phyloP scores from a whole-genome alignment of 2,329 filamentous ascomycete genomes.

The Trichoderma simmonsii region DNA sequence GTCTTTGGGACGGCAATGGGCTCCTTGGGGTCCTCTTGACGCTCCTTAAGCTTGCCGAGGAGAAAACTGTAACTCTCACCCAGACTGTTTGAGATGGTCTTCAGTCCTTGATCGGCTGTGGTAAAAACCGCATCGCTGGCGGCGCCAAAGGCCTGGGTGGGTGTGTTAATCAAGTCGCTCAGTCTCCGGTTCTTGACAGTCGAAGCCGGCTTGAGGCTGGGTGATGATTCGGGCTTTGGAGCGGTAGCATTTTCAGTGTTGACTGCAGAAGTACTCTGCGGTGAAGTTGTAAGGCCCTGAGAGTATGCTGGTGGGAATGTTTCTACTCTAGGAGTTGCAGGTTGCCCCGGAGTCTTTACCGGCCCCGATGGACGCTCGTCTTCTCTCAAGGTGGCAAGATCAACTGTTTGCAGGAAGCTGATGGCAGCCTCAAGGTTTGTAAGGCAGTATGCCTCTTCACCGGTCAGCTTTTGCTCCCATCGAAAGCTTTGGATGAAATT shows the following conservation, averaged over 20 bases:
- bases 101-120: slow-evolving; percentile 86
- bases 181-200: slow-evolving; percentile 68
- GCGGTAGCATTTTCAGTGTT: slow-evolving; percentile 33
- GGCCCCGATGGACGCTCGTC: slow-evolving; percentile 73
- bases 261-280: slow-evolving; percentile 32
- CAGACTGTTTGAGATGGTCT: slow-evolving; percentile 85
- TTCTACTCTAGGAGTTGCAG: slow-evolving; percentile 49
- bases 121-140: slow-evolving; percentile 82
- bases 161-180: slow-evolving; percentile 82
- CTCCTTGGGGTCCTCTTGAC: slow-evolving; percentile 44
- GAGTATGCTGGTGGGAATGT: slow-evolving; percentile 58
- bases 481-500: slow-evolving; percentile 92
- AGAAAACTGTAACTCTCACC: slow-evolving; percentile 93
- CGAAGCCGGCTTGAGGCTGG: slow-evolving; percentile 44
- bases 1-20: slow-evolving; percentile 75
- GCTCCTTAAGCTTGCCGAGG: slow-evolving; percentile 80
- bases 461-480: slow-evolving; percentile 79
- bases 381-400: slow-evolving; percentile 80
- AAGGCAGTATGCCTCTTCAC: slow-evolving; percentile 92
- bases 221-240: slow-evolving; percentile 37
- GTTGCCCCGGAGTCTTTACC: slow-evolving; percentile 50
- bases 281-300: slow-evolving; percentile 40
- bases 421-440: slow-evolving; percentile 95
- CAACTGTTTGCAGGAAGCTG: slow-evolving; percentile 91
- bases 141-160: slow-evolving; percentile 75